A percentile compares a stretch with the other conserved stretches of the same genome.
Conservation (phyloP, 139 green algal species). For the Nannochloris sp. region DNA sequence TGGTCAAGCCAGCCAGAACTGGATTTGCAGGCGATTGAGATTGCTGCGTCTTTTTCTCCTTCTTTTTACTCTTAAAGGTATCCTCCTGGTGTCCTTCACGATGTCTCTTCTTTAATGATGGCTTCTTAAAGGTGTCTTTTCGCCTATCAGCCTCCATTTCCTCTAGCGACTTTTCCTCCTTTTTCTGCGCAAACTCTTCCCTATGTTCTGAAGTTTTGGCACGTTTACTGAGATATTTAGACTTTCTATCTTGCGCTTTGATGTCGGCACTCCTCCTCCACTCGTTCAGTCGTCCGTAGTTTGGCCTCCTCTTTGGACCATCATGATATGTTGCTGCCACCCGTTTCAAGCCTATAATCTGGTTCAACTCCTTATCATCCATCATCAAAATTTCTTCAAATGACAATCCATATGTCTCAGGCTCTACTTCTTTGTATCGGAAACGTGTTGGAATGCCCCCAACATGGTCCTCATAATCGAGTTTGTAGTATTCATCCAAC, state of each 20-base stretch:
- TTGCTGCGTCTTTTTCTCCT: background rate
- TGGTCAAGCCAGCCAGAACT: slow-evolving; percentile 30
- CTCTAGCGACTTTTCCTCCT: slow-evolving; percentile 8
- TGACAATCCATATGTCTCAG: slow-evolving; percentile 63
- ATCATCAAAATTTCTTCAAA: slow-evolving; percentile 70
- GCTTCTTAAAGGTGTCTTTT: slow-evolving; percentile 18
- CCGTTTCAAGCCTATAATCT: slow-evolving; percentile 71
- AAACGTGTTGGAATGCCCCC: slow-evolving; percentile 68
- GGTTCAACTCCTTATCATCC: slow-evolving; percentile 69
- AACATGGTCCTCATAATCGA: slow-evolving; percentile 85
- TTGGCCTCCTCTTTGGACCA: slow-evolving; percentile 15
- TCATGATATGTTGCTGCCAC: slow-evolving; percentile 76
- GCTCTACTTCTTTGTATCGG: slow-evolving; percentile 49
- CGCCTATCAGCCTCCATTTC: slow-evolving; percentile 2
- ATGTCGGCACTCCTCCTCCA: background rate
- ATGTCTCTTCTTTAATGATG: slow-evolving; percentile 16
- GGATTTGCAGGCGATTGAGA: background rate
- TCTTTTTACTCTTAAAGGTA: slow-evolving; percentile 19
- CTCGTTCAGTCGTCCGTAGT: slow-evolving; percentile 23
- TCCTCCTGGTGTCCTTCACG: background rate
- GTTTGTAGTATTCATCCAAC: slow-evolving; percentile 86
- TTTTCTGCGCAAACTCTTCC: background rate
- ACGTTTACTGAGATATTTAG: slow-evolving; percentile 10
- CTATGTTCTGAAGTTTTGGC: background rate
- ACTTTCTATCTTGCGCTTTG: too few species aligned